Conservation (phyloP, 75 land plant species). For the Pinus albicaulis region DNA sequence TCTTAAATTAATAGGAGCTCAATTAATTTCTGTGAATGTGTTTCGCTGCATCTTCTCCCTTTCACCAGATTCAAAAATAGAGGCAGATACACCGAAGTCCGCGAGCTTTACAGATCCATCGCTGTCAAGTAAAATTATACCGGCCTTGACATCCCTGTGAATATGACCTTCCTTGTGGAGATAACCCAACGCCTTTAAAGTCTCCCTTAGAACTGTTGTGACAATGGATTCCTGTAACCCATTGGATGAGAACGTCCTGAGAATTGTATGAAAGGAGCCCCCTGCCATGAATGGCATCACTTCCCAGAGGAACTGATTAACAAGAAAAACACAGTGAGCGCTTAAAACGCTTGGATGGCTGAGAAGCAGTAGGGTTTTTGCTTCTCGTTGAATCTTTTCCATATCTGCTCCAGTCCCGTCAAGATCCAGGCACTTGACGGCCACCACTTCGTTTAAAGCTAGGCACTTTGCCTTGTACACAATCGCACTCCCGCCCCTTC, state of each 20-base stretch:
- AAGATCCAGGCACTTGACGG: slow-evolving; percentile 77
- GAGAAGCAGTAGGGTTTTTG: slow-evolving; percentile 67
- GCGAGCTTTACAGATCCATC: slow-evolving; percentile 64
- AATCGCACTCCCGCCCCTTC: slow-evolving; percentile 70
- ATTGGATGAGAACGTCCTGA: slow-evolving; percentile 62
- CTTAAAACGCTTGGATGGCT: slow-evolving; percentile 83
- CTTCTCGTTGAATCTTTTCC: slow-evolving; percentile 61
- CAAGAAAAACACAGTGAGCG: slow-evolving; percentile 83
- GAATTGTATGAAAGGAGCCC: slow-evolving; percentile 77
- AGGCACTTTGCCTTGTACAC: slow-evolving; percentile 74
- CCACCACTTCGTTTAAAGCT: slow-evolving; percentile 53
- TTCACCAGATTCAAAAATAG: slow-evolving; percentile 71
- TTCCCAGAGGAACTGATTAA: slow-evolving; percentile 65
- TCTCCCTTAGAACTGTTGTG: slow-evolving; percentile 62
- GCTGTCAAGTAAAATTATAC: slow-evolving; percentile 53
- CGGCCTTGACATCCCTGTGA: slow-evolving; percentile 70
- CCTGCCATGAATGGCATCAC: slow-evolving; percentile 95
- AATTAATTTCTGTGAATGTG: no score
- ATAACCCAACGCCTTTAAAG: slow-evolving; percentile 45
- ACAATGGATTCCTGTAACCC: slow-evolving; percentile 77
- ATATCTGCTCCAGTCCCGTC: slow-evolving; percentile 46
- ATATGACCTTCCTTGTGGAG: slow-evolving; percentile 63
- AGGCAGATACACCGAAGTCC: slow-evolving; percentile 72
- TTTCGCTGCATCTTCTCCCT: slow-evolving; percentile 10
- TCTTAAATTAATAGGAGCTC: no score